Evolutionary conservation across 116 monocot genomes (phyloP), one percentile per base, ranked within the genome.

Genomic region (Cymodocea nodosa): DNA sequence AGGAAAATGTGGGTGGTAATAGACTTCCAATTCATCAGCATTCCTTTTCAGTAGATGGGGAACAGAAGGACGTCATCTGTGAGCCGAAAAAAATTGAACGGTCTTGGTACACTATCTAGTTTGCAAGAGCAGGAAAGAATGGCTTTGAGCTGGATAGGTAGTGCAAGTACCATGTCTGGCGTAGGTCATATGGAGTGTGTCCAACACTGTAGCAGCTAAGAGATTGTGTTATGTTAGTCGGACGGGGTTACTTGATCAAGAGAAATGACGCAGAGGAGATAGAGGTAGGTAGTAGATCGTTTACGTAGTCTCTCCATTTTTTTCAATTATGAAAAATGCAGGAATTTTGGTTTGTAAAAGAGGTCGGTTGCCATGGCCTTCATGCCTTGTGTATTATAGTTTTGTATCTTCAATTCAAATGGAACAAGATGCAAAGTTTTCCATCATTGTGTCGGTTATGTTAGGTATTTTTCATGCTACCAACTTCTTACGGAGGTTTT

Each of bases 201-300:
- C 83, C 0, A 86, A 89, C 60, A 84, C 86, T 6, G 86, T 89
- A 34, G 78, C 77, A 8, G 81, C 86, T 58, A 70, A 88, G 8
- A 83, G 78, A 71, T 55, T 85, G 79, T 85, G 76, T 53, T 85
- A 74, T 76, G 78, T 78, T 14, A 62, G 66, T 2, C 70, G 66
- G 37, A 59, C 74, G 22, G 65, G 55, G 30, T 39, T 56, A 40
- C 66, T 65, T 19, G 18, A 30, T 35, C 56, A 48, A 8, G 73
- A 73, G n/a, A 56, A 72, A 19, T 65, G 66, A 5, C 59, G 59
- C 66, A 60, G 66, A 51, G 40, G 65, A 18, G 73, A 66, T 25
- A 51, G 52, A 50, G 73, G 73, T 18, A 67, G 67, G 51, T 67
- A 18, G 36, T 35, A 67, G 64, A 50, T 65, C 23, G 24, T 65